Percentiles rank a stretch among this genome's conserved stretches.
Conservation (phyloP, 352 stramenopile species). For the Phytophthora gonapodyides region DNA sequence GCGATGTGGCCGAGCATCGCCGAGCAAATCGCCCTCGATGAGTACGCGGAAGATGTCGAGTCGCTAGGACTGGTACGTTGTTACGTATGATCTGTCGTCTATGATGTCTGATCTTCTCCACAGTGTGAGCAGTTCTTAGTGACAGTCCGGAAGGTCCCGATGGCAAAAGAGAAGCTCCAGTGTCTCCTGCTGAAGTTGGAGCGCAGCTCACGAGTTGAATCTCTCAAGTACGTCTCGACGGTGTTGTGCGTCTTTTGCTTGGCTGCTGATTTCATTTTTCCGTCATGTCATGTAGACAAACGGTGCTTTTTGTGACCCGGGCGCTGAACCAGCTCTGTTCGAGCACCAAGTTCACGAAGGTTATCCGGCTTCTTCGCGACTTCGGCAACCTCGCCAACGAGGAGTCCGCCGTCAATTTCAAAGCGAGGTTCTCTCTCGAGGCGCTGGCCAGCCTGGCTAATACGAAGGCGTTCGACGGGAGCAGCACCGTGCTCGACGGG, state of each 20-base stretch:
- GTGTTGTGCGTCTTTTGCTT: too few relatives aligned
- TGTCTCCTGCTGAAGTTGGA: slow-evolving; percentile 39
- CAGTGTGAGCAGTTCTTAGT: slow-evolving; percentile 40
- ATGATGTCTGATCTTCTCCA: background rate
- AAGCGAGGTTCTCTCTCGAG: slow-evolving; percentile 29
- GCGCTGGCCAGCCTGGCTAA: slow-evolving; percentile 25
- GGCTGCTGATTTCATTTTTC: background rate
- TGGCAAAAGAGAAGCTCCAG: slow-evolving; percentile 35
- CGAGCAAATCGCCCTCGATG: slow-evolving; percentile 28
- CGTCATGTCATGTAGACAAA: slow-evolving; percentile 18
- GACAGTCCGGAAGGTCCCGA: slow-evolving; percentile 25
- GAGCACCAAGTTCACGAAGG: slow-evolving; percentile 23
- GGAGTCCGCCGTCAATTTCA: slow-evolving; percentile 19
- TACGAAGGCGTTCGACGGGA: slow-evolving; percentile 32
- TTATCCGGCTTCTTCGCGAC: slow-evolving; percentile 32
- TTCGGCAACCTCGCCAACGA: slow-evolving; percentile 35
- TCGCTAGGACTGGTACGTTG: slow-evolving; percentile 28
- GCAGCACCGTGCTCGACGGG: slow-evolving; percentile 21
- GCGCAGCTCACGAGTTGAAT: slow-evolving; percentile 22
- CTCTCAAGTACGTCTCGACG: slow-evolving; percentile 25
- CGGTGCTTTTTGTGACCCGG: slow-evolving; percentile 30
- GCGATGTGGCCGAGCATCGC: slow-evolving; percentile 38
- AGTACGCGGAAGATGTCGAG: slow-evolving; percentile 26
- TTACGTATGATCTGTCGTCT: background rate
- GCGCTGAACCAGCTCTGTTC: slow-evolving; percentile 37